Evolutionary conservation across 805 yeast genomes (phyloP), one percentile per base, ranked within the genome.

Genomic region (Maudiozyma bulderi): DNA sequence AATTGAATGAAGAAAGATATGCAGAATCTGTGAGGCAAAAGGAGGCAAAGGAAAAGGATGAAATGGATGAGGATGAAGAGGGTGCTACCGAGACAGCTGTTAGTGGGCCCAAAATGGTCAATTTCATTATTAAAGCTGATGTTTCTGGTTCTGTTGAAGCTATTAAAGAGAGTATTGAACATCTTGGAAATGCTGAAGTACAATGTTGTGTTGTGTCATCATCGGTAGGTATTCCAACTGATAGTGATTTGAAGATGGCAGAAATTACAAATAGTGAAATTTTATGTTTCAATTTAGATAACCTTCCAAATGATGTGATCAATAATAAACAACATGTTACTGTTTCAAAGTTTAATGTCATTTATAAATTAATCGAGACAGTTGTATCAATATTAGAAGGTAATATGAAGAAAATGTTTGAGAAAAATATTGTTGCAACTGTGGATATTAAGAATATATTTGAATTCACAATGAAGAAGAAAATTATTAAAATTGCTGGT

Each of bases 81-180:
- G 70, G 63, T 1, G 68, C 64, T 48, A 71, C 26, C 6, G 40
- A 32, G 6, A 29, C 59, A 7, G 57, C 41, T n/a, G 55, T 54
- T 10, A 68, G 61, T 57, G 50, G 39, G 40, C 59, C 61, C 5
- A 57, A 55, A 31, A 63, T 68, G 11, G 67, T 79, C 5, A 78
- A 80, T 32, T 88, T 82, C 54, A 81, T 93, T 30, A 72, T 93
- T 35, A 88, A 86, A 61, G 86, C 96, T 0, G 99, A 93, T 67
- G 97, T 91, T 1, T 82, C 83, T 56, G 99, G 99, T 0, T 90
- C 98, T 0, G 85, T 86, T 0, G 99, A 93, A 62, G 99, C 99
- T 1, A 85, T 93, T 34, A 75, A 72, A 38, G 96, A 90, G 63
- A 81, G 91, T 56, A 79, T 93, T 44, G 73, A 75, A 50, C 81